These are phyloP conservation scores for Penicillium subrubescens DNA, from an alignment of 495 filamentous ascomycete genomes.

Conservation along the genomic window DNA sequence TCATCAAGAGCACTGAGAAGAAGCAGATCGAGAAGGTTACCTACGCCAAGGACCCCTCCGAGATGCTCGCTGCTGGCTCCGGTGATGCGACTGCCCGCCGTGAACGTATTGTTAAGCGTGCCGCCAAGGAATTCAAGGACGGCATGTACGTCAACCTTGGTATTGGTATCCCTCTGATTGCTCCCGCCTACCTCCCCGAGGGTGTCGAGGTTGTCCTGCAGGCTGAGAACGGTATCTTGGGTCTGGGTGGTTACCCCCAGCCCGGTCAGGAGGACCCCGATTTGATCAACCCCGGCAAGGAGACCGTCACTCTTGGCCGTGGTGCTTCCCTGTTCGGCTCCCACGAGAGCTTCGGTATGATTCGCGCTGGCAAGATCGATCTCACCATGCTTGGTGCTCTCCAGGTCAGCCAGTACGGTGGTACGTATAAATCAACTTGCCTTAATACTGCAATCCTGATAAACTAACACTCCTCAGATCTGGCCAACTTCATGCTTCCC, in stretches of 20 bases:
- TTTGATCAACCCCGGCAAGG: slow-evolving; percentile 91
- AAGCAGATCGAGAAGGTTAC: slow-evolving; percentile 86
- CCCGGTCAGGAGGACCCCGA: slow-evolving; percentile 82
- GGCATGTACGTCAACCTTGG: slow-evolving; percentile 94
- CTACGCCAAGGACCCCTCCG: slow-evolving; percentile 64
- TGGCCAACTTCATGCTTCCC: slow-evolving; percentile 69
- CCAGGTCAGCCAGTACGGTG: slow-evolving; percentile 79
- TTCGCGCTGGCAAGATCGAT: slow-evolving; percentile 83
- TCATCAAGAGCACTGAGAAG: slow-evolving; percentile 70
- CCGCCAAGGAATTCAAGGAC: slow-evolving; percentile 90
- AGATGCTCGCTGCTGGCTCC: slow-evolving; percentile 55
- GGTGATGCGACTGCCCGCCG: slow-evolving; percentile 73
- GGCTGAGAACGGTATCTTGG: slow-evolving; percentile 88
- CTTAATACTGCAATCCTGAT: background rate
- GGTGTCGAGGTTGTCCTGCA: slow-evolving; percentile 82
- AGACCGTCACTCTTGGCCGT: slow-evolving; percentile 79
- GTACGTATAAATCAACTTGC: slow-evolving; percentile 41
- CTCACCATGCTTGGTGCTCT: slow-evolving; percentile 89
- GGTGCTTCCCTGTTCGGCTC: slow-evolving; percentile 81
- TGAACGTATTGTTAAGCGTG: slow-evolving; percentile 79
- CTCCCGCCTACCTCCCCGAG: slow-evolving; percentile 76
- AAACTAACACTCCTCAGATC: slow-evolving; percentile 25
- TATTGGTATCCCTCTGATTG: slow-evolving; percentile 90
- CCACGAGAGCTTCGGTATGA: slow-evolving; percentile 93
- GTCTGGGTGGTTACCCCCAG: slow-evolving; percentile 79